Base-by-base conservation (phyloP, 306 rosid genomes). In the Neltuma alba region DNA sequence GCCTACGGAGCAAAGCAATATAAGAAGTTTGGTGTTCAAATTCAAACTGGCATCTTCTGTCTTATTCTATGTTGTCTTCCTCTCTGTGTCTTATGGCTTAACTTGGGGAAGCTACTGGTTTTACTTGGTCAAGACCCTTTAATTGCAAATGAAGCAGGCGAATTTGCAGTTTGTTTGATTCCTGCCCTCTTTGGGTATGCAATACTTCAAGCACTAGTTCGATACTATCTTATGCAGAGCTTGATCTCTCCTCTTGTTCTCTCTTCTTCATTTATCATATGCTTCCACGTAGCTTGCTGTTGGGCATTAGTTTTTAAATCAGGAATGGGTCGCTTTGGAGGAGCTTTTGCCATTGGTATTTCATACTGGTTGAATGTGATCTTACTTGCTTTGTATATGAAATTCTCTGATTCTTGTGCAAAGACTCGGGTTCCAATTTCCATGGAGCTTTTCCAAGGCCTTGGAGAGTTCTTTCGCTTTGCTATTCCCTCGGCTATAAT, bases 311-410 rank as follows among this genome's bases (percentile, higher is more conserved):
- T 94, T 14, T 94, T 83, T 67, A 89, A 88, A 70, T 80, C 88
- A 28, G 88, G 87, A 48, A 12, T 91, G 14, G 91, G 88, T 28
- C 81, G 76, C 80, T 58, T 87, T 30, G 98, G 98, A 79, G 98
- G 90, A 65, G 97, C 98, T 31, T 79, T 92, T 15, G 84, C 97
- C 62, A 85, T 92, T 58, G 87, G 91, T 37, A 30, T 87, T 74
- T 91, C 97, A 20, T 89, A 94, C 76, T 94, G 98, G 97, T 63
- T 94, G 40, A 92, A 91, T 83, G 97, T 86, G 74, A 69, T 86
- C 84, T 67, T 89, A 9, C 94, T 94, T 12, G 79, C 64, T 20
- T 60, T 85, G 1, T 89, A 88, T 69, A 88, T 91, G 89, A 87
- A 58, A 63, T 91, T 63, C 82, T 89, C 92, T 66, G 0, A 82